Evolutionary conservation across 2,329 filamentous ascomycete species (phyloP).

Genomic region (Emmonsiellopsis sp.): DNA sequence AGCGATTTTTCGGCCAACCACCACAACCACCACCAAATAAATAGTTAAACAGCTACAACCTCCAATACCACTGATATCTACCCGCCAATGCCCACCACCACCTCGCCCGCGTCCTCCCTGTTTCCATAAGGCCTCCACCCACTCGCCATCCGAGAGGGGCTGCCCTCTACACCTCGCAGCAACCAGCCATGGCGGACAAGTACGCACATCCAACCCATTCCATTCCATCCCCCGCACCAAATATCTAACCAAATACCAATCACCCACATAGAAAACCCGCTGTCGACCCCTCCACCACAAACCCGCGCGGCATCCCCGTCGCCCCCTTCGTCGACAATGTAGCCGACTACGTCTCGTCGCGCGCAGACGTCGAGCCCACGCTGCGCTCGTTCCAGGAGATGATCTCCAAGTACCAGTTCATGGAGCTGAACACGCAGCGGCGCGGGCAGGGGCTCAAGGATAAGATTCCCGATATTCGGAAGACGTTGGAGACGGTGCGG

Average conservation of each 20-base stretch:
- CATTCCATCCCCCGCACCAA: not conserved
- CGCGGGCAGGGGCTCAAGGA: conserved; percentile 74
- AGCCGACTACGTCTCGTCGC: conserved; percentile 37
- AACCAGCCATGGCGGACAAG: conserved; percentile 5
- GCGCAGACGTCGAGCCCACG: conserved; percentile 38
- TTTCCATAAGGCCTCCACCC: not conserved
- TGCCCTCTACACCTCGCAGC: not conserved
- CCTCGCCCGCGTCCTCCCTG: not conserved
- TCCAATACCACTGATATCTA: no score
- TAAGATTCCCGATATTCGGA: conserved; percentile 95
- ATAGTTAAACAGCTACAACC: no score
- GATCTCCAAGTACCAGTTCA: conserved; percentile 95
- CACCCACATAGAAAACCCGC: conserved; percentile 16
- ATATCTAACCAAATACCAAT: conserved; percentile 9
- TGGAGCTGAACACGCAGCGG: conserved; percentile 88
- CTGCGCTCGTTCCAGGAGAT: conserved; percentile 40
- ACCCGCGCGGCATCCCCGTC: conserved; percentile 38
- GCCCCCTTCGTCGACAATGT: conserved; percentile 41
- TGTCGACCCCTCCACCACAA: conserved; percentile 23
- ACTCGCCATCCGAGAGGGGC: not conserved
- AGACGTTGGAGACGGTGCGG: conserved; percentile 83
- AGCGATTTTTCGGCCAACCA: no score
- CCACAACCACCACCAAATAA: no score
- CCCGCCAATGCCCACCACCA: not conserved
- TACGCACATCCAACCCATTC: not conserved